phyloP scores from a whole-genome alignment of 2,329 filamentous ascomycete species.

The Xylaria sp. region DNA sequence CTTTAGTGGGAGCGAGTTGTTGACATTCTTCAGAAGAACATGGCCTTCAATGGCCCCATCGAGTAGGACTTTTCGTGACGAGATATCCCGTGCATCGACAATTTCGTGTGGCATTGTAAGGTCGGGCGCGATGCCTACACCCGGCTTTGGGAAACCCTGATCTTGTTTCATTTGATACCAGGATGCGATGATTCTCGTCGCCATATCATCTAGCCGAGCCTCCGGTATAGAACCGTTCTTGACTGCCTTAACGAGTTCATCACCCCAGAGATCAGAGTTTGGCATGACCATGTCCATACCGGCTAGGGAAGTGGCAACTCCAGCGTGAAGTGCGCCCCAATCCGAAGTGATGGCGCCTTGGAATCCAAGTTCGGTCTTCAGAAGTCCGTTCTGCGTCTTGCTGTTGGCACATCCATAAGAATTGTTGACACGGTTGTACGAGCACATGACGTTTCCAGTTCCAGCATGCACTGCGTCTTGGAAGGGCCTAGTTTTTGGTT shows the following conservation, averaged over 20 bases:
- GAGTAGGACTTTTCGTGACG: slow-evolving; percentile 56
- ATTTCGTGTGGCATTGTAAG: slow-evolving; percentile 62
- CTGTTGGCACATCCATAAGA: slow-evolving; percentile 71
- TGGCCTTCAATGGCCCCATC: slow-evolving; percentile 72
- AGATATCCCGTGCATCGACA: slow-evolving; percentile 65
- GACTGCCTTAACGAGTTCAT: slow-evolving; percentile 69
- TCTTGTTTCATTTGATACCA: slow-evolving; percentile 69
- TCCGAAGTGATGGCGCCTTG: slow-evolving; percentile 66
- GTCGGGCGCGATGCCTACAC: slow-evolving; percentile 63
- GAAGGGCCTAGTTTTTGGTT: slow-evolving; percentile 60
- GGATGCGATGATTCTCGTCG: slow-evolving; percentile 61
- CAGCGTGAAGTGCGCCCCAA: slow-evolving; percentile 68
- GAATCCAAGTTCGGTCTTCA: slow-evolving; percentile 60
- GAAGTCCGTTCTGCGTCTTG: slow-evolving; percentile 64
- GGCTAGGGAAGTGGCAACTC: slow-evolving; percentile 63
- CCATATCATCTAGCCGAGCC: slow-evolving; percentile 71
- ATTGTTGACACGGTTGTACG: slow-evolving; percentile 71
- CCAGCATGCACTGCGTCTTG: slow-evolving; percentile 66
- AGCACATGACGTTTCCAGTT: slow-evolving; percentile 58
- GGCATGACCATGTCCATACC: slow-evolving; percentile 70
- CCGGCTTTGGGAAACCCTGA: slow-evolving; percentile 58
- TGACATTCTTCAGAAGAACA: slow-evolving; percentile 71
- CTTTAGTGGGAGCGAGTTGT: slow-evolving; percentile 65
- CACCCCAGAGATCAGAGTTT: slow-evolving; percentile 49
- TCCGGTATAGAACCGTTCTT: slow-evolving; percentile 68